phyloP scores from a whole-genome alignment of 2,329 filamentous ascomycete species.

The Pseudocercospora fuligena region DNA sequence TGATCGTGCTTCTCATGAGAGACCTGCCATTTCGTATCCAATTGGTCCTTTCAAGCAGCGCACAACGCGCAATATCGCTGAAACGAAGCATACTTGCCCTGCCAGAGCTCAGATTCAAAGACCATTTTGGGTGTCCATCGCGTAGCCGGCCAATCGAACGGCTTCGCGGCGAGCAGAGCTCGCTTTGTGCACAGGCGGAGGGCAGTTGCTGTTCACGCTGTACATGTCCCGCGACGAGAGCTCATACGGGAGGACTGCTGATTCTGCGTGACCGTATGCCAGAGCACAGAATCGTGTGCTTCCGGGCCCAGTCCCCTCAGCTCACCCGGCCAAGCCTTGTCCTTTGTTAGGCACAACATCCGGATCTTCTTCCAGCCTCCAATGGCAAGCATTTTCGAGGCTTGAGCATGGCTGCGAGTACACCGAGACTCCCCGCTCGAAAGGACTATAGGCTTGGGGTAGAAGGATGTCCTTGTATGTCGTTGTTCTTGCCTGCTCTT shows the following conservation, averaged over 20 bases:
- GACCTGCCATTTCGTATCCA: neutral
- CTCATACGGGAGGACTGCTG: too few relatives aligned
- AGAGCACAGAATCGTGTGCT: too few relatives aligned
- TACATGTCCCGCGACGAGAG: too few relatives aligned
- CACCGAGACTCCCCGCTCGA: too few relatives aligned
- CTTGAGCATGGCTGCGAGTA: neutral
- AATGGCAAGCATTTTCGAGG: neutral
- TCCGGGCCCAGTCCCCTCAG: neutral
- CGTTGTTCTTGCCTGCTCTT: too few relatives aligned
- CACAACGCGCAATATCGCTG: neutral
- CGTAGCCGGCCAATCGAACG: too few relatives aligned
- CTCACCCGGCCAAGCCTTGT: neutral
- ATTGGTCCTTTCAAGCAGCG: neutral
- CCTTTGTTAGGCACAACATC: neutral
- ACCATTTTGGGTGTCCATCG: too few relatives aligned
- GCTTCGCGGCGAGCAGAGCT: too few relatives aligned
- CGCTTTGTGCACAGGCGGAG: too few relatives aligned
- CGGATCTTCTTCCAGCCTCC: neutral
- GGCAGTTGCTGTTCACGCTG: too few relatives aligned
- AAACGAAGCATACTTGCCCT: neutral
- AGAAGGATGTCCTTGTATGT: neutral
- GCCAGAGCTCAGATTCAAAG: neutral
- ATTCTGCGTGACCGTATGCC: too few relatives aligned
- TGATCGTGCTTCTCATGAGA: neutral
- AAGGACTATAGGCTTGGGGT: too few relatives aligned